Conservation (phyloP, 202 grass and related monocot species). For the Setaria italica region DNA sequence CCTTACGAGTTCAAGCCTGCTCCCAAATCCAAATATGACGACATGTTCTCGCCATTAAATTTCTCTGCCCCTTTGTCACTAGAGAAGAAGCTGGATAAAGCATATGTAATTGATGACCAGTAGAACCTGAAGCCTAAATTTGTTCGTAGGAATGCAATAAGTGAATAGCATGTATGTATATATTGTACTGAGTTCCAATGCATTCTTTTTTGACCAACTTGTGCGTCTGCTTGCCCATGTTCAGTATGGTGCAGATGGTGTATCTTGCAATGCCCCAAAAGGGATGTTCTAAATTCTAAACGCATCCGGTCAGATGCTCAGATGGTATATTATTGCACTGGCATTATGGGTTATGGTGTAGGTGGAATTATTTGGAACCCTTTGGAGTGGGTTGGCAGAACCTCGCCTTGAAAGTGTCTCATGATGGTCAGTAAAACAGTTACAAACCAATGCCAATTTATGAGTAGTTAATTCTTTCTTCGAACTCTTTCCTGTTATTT, state of each 20-base stretch:
- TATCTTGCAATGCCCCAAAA: neutral
- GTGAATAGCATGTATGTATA: slow-evolving; percentile 40
- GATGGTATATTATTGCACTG: no score
- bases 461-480: neutral
- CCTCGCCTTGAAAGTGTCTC: neutral
- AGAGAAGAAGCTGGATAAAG: slow-evolving; percentile 73
- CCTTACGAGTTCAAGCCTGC: slow-evolving; percentile 95
- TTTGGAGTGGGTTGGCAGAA: neutral
- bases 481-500: no score
- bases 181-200: slow-evolving; percentile 26
- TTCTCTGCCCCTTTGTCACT: slow-evolving; percentile 68
- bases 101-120: slow-evolving; percentile 74
- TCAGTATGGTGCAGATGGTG: neutral
- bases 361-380: neutral
- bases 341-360: neutral
- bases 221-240: neutral
- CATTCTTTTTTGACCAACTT: slow-evolving; percentile 16
- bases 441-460: neutral
- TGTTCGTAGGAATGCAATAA: slow-evolving; percentile 50
- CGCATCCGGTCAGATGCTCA: neutral
- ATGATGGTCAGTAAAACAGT: no score
- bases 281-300: neutral
- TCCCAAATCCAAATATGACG: slow-evolving; percentile 68
- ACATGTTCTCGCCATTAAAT: slow-evolving; percentile 93
- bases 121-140: slow-evolving; percentile 45